phyloP scores from a whole-genome alignment of 192 early-diverging fungal species.

The Coemansia sp. region DNA sequence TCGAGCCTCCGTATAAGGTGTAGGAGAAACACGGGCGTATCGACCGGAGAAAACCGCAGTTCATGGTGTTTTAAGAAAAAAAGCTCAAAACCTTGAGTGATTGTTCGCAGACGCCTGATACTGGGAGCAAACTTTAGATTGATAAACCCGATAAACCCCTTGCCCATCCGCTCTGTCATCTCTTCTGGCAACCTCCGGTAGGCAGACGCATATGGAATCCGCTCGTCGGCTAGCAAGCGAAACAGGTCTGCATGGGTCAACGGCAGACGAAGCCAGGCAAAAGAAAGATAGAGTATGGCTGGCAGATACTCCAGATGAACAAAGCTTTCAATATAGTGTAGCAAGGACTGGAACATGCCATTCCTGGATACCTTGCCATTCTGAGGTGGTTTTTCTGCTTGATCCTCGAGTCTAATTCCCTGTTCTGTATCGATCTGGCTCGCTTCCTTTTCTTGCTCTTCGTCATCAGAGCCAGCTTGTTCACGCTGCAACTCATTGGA shows the following conservation, averaged over 20 bases:
- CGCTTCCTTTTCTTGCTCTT: not conserved
- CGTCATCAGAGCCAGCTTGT: not conserved
- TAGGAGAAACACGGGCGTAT: constrained; percentile 20
- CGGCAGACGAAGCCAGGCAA: constrained; percentile 29
- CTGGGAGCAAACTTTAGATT: constrained; percentile 17
- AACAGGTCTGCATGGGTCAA: constrained; percentile 31
- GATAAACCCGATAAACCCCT: constrained; percentile 16
- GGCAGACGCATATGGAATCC: constrained; percentile 33
- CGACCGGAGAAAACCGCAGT: constrained; percentile 18
- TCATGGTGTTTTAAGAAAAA: constrained; percentile 26
- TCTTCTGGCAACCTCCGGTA: constrained; percentile 16
- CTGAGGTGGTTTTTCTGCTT: too few relatives aligned
- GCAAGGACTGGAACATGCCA: not conserved
- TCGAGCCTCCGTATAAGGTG: constrained; percentile 26
- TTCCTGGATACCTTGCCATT: not conserved
- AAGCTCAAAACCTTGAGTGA: constrained; percentile 11
- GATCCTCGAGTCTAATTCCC: too few relatives aligned
- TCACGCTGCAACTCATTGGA: not conserved
- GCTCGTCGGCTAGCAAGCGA: constrained; percentile 36
- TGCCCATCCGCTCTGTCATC: constrained; percentile 23
- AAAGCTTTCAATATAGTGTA: constrained; percentile 19
- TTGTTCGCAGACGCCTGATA: not conserved
- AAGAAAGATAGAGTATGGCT: constrained; percentile 26
- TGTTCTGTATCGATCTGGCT: not conserved
- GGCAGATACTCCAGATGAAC: constrained; percentile 42